A percentile compares a stretch with the other conserved stretches of the same genome.
Evolutionary conservation across 352 stramenopile species (phyloP).

Genomic region (Pythium oligandrum): DNA sequence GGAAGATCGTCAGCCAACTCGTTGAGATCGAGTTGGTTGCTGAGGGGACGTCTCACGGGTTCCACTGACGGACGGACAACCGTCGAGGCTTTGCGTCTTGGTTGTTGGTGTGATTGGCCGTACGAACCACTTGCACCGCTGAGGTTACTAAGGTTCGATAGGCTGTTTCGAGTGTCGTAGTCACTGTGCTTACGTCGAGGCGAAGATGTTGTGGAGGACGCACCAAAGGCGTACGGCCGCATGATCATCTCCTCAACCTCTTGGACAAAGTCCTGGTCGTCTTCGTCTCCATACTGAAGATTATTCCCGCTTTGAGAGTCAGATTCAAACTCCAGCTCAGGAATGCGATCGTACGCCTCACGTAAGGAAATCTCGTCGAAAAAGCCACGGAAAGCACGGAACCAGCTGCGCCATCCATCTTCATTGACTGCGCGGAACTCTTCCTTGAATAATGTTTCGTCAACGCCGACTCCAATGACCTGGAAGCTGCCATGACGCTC

Average conservation of each 20-base stretch:
- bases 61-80: too few species aligned
- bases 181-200: too few species aligned
- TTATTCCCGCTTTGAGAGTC: background rate
- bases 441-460: slow-evolving; percentile 38
- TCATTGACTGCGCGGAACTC: slow-evolving; percentile 37
- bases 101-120: too few species aligned
- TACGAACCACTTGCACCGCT: too few species aligned
- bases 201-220: too few species aligned
- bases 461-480: slow-evolving; percentile 38
- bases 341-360: slow-evolving; percentile 30
- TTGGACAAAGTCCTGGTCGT: slow-evolving; percentile 11
- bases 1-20: too few species aligned
- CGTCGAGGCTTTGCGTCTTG: too few species aligned
- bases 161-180: too few species aligned
- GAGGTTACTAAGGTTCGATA: too few species aligned
- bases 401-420: slow-evolving; percentile 40
- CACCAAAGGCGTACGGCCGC: slow-evolving; percentile 11
- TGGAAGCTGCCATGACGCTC: slow-evolving; percentile 49
- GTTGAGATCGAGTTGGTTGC: too few species aligned
- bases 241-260: slow-evolving; percentile 19
- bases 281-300: slow-evolving; percentile 5
- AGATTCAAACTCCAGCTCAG: slow-evolving; percentile 24
- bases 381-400: slow-evolving; percentile 36
- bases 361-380: slow-evolving; percentile 37
- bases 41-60: too few species aligned